Percentiles rank a stretch among this genome's conserved stretches.
These are phyloP conservation scores for Powellomyces hirtus DNA, from an alignment of 192 early-diverging fungal genomes.

Conservation along the genomic window DNA sequence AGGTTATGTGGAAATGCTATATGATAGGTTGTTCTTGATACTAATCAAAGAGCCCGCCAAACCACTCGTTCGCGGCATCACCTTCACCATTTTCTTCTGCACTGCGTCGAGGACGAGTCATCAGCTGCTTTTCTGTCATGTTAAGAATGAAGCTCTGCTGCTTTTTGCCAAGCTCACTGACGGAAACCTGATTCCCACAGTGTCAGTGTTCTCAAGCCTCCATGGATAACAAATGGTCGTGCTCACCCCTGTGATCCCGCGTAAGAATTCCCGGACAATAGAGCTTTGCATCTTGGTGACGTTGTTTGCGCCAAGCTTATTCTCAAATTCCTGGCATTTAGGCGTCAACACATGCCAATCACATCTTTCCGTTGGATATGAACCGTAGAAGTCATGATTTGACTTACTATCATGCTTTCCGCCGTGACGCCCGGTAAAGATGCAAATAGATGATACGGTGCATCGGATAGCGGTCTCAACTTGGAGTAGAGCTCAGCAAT, in stretches of 20 bases:
- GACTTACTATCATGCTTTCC: neutral
- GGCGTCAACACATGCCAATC: too few relatives aligned
- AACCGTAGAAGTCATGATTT: too few relatives aligned
- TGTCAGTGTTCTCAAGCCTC: neutral
- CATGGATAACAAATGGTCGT: neutral
- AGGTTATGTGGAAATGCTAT: too few relatives aligned
- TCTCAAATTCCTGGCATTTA: slow-evolving; percentile 38
- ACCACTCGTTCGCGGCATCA: slow-evolving; percentile 27
- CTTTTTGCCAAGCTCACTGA: slow-evolving; percentile 23
- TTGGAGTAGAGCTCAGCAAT: slow-evolving; percentile 33
- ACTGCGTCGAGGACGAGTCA: neutral
- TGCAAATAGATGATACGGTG: slow-evolving; percentile 30
- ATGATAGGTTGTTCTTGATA: neutral
- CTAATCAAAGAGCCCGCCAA: slow-evolving; percentile 14
- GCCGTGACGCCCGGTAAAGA: slow-evolving; percentile 31
- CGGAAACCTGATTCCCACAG: neutral
- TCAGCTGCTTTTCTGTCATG: slow-evolving; percentile 20
- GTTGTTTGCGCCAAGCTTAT: slow-evolving; percentile 1
- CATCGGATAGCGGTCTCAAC: slow-evolving; percentile 18
- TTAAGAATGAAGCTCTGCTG: slow-evolving; percentile 26
- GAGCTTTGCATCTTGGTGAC: slow-evolving; percentile 16
- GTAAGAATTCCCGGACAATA: slow-evolving; percentile 19
- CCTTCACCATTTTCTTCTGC: slow-evolving; percentile 8
- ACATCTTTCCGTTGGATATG: too few relatives aligned
- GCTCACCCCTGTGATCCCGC: slow-evolving; percentile 27